phyloP scores from a whole-genome alignment of 1,139 yeast species.

The Geotrichum fermentans region DNA sequence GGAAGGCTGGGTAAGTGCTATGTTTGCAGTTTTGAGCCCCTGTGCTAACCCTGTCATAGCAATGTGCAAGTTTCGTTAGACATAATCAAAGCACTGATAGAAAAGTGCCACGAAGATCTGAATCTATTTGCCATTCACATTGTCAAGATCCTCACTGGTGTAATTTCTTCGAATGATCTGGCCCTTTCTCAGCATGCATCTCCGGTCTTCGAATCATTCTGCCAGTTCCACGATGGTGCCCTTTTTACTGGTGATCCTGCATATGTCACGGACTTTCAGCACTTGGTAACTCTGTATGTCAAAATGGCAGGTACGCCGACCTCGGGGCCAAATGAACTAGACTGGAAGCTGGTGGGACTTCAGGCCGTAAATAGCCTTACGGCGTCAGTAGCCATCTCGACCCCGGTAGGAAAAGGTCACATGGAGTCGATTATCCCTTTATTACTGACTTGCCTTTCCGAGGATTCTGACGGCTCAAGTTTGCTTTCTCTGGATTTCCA shows the following conservation, averaged over 20 bases:
- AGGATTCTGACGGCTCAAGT: slow-evolving; percentile 19
- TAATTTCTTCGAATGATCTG: slow-evolving; percentile 51
- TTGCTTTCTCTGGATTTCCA: slow-evolving; percentile 23
- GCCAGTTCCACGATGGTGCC: slow-evolving; percentile 60
- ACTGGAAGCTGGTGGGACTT: slow-evolving; percentile 49
- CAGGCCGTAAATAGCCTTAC: slow-evolving; percentile 46
- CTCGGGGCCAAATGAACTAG: slow-evolving; percentile 40
- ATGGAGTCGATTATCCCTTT: slow-evolving; percentile 44
- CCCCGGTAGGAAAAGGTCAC: slow-evolving; percentile 40
- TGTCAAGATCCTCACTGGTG: slow-evolving; percentile 40
- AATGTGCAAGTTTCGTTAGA: slow-evolving; percentile 77
- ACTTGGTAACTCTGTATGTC: slow-evolving; percentile 32
- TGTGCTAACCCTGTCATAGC: slow-evolving; percentile 10
- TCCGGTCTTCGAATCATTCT: slow-evolving; percentile 50
- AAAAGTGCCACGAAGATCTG: slow-evolving; percentile 73
- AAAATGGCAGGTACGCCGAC: slow-evolving; percentile 35
- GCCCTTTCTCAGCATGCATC: slow-evolving; percentile 50
- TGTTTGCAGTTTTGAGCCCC: slow-evolving; percentile 8
- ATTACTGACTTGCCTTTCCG: slow-evolving; percentile 33
- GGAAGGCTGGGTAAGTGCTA: slow-evolving; percentile 50
- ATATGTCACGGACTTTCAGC: slow-evolving; percentile 50
- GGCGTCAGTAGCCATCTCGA: slow-evolving; percentile 41
- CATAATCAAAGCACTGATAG: slow-evolving; percentile 64
- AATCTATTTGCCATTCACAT: slow-evolving; percentile 66
- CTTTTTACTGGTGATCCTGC: slow-evolving; percentile 67